Evolutionary conservation across 305 asterid genomes (phyloP), one percentile per base, ranked within the genome.

Genomic region (Fraxinus angustifolia): DNA sequence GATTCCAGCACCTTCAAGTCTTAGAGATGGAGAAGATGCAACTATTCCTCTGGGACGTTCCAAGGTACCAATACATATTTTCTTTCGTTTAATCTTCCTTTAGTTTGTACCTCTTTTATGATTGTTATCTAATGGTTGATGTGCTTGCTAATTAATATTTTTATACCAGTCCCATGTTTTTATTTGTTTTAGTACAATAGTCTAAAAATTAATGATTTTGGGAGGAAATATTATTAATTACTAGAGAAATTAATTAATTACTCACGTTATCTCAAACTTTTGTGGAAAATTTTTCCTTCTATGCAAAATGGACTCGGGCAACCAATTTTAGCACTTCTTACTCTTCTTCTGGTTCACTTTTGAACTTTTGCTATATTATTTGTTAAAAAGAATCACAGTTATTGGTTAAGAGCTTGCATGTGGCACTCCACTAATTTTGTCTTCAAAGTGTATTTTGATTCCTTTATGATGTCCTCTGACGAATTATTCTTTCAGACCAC

Each of bases 1-100:
- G 86, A 81, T 87, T 81, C 98, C 88, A 82, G 92, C 93, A 48
- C 98, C 96, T 56, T 87, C 93, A 65, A 94, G 97, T 86, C 98
- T 97, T 77, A 89, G 96, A 84, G 97, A 93, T 82, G 98, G 97
- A 83, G 98, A 92, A 65, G 97, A 92, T 83, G 88, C 83, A 36
- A 83, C 90, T 23, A 81, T 84, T 73, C 85, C 85, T 82, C 83
- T 89, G 82, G 97, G 89, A 85, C 97, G 87, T 48, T 91, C 93
- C 80, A 87, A 89, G 97, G 99, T 93, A 90, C 78, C 76, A 68
- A 35, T 48, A 67, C 70, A 75, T 68, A n/a, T 77, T 85, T 36
- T 81, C 60, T 81, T 45, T 76, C 67, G 34, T 81, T 65, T 33
- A 30, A n/a, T 82, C 58, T 71, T 79, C 31, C 65, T 83, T 77